Evolutionary conservation across 2,329 filamentous ascomycete species (phyloP), one percentile per base, ranked within the genome.

Genomic region (Allantophomopsis lycopodina): DNA sequence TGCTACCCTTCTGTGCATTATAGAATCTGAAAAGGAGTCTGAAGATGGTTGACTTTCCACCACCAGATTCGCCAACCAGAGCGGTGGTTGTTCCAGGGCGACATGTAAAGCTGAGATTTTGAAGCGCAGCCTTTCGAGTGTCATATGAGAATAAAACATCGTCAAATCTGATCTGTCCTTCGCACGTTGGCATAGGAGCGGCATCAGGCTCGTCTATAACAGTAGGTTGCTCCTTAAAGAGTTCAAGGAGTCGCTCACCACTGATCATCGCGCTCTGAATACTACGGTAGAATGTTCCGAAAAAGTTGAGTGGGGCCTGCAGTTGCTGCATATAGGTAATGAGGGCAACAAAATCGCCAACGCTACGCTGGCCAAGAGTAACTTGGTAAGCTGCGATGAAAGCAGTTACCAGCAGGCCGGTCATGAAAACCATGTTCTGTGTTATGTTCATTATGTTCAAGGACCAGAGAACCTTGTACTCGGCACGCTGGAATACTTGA

Each of bases 251-350:
- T 14, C 91, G 79, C 66, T 98, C 91, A 4, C 89, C 88, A 42
- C 93, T 95, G 55, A 98, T 96, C 81, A 98, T 84, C 39, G 89
- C 84, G 50, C 88, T 91, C 60, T 96, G 91, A 5, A 96, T 89
- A 45, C 87, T 91, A 38, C 89, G 76, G 60, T 96, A 98, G 58
- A 96, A 96, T 0, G 87, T 91, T 41, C 89, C 91, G 51, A 91
- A 89, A 62, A 86, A 89, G 58, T 89, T 88, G 44, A 89, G 66
- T 1, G 84, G 84, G 0, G 77, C 77, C 55, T 89, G 84, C 14
- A 91, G 66, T 58, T 91, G 84, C 14, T 76, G 76, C 58, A 89
- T 76, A 55, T 88, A 89, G 4, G 79, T 81, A 47, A 89, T 68
- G 43, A 89, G 65, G 18, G 69, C 65, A 36, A 87, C 78, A 58